These are phyloP conservation scores for Mycena metata DNA, from an alignment of 768 basidiomycete genomes.

Conservation along the genomic window DNA sequence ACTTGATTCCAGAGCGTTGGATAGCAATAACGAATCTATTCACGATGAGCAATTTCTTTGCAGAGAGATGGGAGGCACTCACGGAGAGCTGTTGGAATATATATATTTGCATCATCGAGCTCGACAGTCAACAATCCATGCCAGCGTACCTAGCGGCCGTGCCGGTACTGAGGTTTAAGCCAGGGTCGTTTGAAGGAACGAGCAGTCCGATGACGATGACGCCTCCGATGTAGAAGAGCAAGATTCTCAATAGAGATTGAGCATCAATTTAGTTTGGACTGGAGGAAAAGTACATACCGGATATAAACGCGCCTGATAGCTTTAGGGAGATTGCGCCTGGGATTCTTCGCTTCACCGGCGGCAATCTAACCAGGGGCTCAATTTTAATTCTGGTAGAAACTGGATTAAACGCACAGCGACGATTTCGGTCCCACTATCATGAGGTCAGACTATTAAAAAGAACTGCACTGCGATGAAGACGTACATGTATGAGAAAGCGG, in stretches of 20 bases:
- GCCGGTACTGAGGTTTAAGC: conserved; percentile 65
- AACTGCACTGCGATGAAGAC: conserved; percentile 23
- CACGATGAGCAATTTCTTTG: background rate
- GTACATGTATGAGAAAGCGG: conserved; percentile 81
- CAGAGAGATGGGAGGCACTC: background rate
- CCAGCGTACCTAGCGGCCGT: conserved; percentile 63
- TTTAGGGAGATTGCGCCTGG: conserved; percentile 71
- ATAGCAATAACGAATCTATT: conserved; percentile 88
- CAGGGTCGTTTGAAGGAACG: conserved; percentile 76
- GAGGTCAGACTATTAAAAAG: conserved; percentile 1
- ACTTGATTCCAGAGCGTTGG: conserved; percentile 83
- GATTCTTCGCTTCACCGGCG: conserved; percentile 93
- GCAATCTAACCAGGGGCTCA: conserved; percentile 69
- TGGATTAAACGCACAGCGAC: conserved; percentile 71
- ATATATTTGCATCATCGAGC: too few relatives aligned
- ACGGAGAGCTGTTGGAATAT: conserved; percentile 65
- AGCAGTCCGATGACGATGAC: conserved; percentile 82
- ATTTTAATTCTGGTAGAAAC: background rate
- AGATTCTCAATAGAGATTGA: conserved; percentile 44
- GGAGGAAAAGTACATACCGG: conserved; percentile 53
- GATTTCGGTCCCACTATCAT: conserved; percentile 89
- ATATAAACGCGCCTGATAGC: conserved; percentile 82
- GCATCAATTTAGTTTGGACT: background rate
- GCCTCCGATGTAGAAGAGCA: conserved; percentile 66
- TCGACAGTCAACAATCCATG: too few relatives aligned